Conservation (phyloP, 2,329 filamentous ascomycete species). For the Thelonectria blattea region DNA sequence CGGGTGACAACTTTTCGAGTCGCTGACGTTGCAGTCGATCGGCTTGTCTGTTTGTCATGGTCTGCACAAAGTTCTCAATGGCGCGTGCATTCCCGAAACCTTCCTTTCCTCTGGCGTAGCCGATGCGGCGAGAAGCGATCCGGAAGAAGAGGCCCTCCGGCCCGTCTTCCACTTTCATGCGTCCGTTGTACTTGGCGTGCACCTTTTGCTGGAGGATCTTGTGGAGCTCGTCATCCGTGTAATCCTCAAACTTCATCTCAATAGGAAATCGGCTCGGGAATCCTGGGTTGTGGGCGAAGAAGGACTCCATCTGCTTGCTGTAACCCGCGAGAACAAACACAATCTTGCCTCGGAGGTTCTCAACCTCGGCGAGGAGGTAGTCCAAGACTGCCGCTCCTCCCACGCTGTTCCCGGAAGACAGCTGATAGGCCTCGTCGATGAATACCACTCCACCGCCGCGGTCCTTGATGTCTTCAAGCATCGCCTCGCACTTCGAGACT, state of each 20-base stretch:
- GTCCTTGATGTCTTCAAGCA: conserved; percentile 56
- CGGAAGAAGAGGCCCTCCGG: conserved; percentile 65
- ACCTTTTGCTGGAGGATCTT: conserved; percentile 64
- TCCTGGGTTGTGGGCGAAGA: conserved; percentile 77
- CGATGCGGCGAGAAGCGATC: conserved; percentile 67
- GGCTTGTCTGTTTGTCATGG: conserved; percentile 64
- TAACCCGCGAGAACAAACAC: conserved; percentile 79
- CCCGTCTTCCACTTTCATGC: conserved; percentile 67
- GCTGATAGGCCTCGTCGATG: conserved; percentile 81
- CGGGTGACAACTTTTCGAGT: conserved; percentile 45
- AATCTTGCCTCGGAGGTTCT: conserved; percentile 72
- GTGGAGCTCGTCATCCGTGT: conserved; percentile 68
- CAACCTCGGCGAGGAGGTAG: conserved; percentile 73
- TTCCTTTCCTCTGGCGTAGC: conserved; percentile 64
- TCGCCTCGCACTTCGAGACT: conserved; percentile 60
- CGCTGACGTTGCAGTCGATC: conserved; percentile 58
- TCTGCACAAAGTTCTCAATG: conserved; percentile 65
- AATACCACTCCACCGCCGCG: conserved; percentile 72
- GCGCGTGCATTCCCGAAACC: conserved; percentile 78
- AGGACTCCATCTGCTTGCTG: conserved; percentile 74
- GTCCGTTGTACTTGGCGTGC: conserved; percentile 55
- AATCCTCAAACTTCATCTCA: conserved; percentile 72
- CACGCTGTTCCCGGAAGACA: conserved; percentile 62
- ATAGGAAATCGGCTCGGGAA: conserved; percentile 72
- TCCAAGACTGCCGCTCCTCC: conserved; percentile 71